Conservation (phyloP, 345 rosid genomes). For the Populus davidiana region DNA sequence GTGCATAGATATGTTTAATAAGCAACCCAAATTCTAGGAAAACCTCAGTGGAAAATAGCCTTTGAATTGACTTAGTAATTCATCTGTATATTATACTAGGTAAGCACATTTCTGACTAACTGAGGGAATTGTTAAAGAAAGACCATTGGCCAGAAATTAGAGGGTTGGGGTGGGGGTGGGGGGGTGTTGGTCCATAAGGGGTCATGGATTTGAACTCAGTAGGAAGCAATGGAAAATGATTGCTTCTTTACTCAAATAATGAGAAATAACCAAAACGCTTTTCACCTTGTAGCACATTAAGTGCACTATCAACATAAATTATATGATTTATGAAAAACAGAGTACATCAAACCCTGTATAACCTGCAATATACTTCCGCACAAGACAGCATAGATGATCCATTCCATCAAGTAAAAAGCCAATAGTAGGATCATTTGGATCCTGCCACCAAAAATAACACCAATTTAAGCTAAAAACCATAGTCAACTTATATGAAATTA, state of each 20-base stretch:
- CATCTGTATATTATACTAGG: too few relatives aligned
- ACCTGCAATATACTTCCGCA: slow-evolving; percentile 98
- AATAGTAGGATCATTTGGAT: slow-evolving; percentile 96
- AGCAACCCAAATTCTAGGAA: neutral
- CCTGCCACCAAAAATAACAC: slow-evolving; percentile 47
- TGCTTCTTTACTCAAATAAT: neutral
- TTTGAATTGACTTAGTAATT: too few relatives aligned
- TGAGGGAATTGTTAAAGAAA: too few relatives aligned
- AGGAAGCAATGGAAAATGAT: neutral
- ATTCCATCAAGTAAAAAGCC: slow-evolving; percentile 96
- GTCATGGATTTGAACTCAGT: neutral
- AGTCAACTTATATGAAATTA: neutral
- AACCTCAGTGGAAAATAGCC: neutral
- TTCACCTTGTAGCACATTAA: too few relatives aligned
- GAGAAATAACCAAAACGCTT: neutral
- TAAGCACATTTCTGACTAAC: too few relatives aligned
- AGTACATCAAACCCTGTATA: slow-evolving; percentile 17
- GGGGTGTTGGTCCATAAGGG: too few relatives aligned
- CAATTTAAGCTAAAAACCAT: neutral
- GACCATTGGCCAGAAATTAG: neutral
- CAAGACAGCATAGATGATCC: slow-evolving; percentile 90
- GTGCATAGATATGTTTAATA: neutral
- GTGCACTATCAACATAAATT: neutral
- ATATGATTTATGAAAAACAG: neutral
- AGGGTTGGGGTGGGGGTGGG: neutral